Percentiles rank a stretch among this genome's conserved stretches.
These are phyloP conservation scores for Fraxinus angustifolia DNA, from an alignment of 305 asterid species.

Conservation along the genomic window DNA sequence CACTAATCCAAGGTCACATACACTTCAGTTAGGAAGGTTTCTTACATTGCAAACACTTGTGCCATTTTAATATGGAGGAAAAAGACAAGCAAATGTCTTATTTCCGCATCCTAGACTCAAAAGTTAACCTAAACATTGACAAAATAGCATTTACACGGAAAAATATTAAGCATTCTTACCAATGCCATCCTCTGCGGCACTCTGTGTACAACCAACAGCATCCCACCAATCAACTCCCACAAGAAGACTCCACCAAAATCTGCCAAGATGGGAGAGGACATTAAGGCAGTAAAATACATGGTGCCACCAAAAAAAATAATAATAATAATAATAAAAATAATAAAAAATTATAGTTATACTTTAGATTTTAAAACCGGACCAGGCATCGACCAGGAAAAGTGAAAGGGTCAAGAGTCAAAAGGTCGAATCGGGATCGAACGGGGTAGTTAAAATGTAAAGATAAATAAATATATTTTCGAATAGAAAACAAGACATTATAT, in stretches of 20 bases:
- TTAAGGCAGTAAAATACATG: conserved; percentile 17
- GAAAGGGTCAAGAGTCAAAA: neutral
- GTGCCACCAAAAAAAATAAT: neutral
- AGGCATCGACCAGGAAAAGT: neutral
- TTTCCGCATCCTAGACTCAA: neutral
- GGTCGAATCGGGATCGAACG: neutral
- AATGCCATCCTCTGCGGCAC: conserved; percentile 98
- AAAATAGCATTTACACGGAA: conserved; percentile 10
- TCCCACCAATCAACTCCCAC: conserved; percentile 99
- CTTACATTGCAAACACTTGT: conserved; percentile 15
- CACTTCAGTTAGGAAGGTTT: neutral
- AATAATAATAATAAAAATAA: no score
- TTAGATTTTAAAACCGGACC: neutral
- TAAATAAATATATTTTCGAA: neutral
- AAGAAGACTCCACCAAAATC: conserved; percentile 99
- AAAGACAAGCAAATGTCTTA: neutral
- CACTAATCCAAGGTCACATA: neutral
- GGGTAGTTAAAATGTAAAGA: neutral
- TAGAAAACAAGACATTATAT: neutral
- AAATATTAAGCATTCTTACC: conserved; percentile 47
- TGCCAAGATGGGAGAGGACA: conserved; percentile 31
- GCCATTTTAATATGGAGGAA: neutral
- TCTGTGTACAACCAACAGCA: conserved; percentile 99
- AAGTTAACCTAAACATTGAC: conserved; percentile 6
- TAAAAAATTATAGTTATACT: neutral